A percentile compares a stretch with the other conserved stretches of the same genome.
These are phyloP conservation scores for Schwanniomyces polymorphus DNA, from an alignment of 805 yeast genomes.

Conservation along the genomic window DNA sequence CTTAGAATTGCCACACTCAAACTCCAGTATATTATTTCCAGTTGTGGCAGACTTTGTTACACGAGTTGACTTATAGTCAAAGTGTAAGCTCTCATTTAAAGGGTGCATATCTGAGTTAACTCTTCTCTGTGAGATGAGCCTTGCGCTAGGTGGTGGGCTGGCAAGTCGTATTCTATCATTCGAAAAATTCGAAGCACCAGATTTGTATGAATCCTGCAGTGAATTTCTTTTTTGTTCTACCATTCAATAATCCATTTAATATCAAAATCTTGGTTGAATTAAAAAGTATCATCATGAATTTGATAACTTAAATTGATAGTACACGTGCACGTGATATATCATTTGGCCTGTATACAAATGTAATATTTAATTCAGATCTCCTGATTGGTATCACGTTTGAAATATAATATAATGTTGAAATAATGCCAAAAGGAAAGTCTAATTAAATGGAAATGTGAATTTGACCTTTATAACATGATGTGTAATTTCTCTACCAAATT, in stretches of 20 bases:
- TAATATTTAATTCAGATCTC: too few relatives aligned
- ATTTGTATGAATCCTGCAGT: not conserved
- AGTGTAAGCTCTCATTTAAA: not conserved
- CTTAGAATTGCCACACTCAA: not conserved
- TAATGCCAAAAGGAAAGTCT: too few relatives aligned
- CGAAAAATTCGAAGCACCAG: not conserved
- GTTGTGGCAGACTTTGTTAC: not conserved
- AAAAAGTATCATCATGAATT: too few relatives aligned
- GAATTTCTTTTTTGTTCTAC: not conserved
- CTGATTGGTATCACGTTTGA: too few relatives aligned
- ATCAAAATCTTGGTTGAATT: not conserved
- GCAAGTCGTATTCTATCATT: constrained; percentile 6
- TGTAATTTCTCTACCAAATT: too few relatives aligned
- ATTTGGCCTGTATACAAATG: too few relatives aligned
- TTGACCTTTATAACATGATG: too few relatives aligned
- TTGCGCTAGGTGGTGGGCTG: constrained; percentile 26
- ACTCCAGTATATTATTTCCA: not conserved
- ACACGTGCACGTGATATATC: too few relatives aligned
- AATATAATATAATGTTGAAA: too few relatives aligned
- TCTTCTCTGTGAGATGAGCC: constrained; percentile 21
- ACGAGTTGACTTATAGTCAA: not conserved
- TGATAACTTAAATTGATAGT: too few relatives aligned
- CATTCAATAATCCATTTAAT: constrained; percentile 1
- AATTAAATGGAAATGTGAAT: too few relatives aligned
- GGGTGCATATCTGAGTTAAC: constrained; percentile 10